Evolutionary conservation across 306 rosid genomes (phyloP).

Genomic region (Rubus idaeus): DNA sequence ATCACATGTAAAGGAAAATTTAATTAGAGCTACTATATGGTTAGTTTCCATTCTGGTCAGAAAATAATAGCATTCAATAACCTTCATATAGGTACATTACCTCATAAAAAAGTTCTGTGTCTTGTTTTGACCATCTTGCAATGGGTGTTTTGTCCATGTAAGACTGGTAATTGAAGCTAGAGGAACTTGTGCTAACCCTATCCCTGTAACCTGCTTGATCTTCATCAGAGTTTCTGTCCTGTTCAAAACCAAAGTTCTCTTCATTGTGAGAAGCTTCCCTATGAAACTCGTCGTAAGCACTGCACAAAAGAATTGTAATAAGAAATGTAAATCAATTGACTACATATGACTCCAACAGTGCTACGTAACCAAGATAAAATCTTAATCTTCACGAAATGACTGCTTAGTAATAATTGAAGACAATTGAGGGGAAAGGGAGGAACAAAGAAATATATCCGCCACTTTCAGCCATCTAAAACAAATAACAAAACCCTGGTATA

Average conservation of each 20-base stretch:
- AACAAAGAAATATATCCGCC: background rate
- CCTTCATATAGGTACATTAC: slow-evolving; percentile 33
- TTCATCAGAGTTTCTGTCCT: slow-evolving; percentile 52
- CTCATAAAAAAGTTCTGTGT: slow-evolving; percentile 77
- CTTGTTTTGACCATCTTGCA: slow-evolving; percentile 77
- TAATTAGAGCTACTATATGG: slow-evolving; percentile 1
- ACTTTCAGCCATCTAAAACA: background rate
- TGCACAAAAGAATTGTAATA: slow-evolving; percentile 37
- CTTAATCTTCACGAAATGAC: background rate
- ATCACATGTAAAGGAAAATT: slow-evolving; percentile 13
- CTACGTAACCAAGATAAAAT: too few species aligned
- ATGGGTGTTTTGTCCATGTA: slow-evolving; percentile 71
- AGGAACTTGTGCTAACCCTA: slow-evolving; percentile 31
- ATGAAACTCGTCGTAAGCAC: slow-evolving; percentile 35
- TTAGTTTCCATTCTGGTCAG: background rate
- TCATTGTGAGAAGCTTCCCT: slow-evolving; percentile 41
- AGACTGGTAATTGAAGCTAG: slow-evolving; percentile 62
- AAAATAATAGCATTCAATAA: background rate
- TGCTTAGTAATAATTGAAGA: background rate
- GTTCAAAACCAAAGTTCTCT: slow-evolving; percentile 49
- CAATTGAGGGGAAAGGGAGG: background rate
- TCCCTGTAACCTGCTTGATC: slow-evolving; percentile 38
- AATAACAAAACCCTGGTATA: background rate
- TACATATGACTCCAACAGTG: background rate
- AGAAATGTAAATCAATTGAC: background rate